A percentile compares a stretch with the other conserved stretches of the same genome.
Conservation (phyloP, 2,329 filamentous ascomycete genomes). For the Hypoxylon sp. region DNA sequence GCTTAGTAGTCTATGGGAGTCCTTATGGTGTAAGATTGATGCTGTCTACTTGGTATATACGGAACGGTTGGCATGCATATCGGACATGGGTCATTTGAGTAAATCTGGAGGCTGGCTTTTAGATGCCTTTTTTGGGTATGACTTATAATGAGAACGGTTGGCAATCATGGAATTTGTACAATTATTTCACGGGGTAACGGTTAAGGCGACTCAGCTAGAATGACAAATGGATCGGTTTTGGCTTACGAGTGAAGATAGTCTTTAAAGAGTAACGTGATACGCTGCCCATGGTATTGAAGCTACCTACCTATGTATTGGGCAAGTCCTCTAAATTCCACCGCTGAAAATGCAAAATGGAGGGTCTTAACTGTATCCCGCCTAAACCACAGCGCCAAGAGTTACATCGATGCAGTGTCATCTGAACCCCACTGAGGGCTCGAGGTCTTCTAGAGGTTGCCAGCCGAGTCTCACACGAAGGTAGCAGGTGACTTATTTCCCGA, state of each 20-base stretch:
- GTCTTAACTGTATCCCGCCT: conserved; percentile 9
- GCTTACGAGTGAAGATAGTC: conserved; percentile 4
- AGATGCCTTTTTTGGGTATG: conserved; percentile 13
- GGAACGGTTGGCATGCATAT: conserved; percentile 12
- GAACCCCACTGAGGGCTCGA: conserved; percentile 8
- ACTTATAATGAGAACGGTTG: conserved; percentile 28
- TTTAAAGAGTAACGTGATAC: neutral
- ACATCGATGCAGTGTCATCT: conserved; percentile 34
- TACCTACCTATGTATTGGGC: neutral
- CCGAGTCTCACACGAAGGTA: conserved; percentile 32
- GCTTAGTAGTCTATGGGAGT: neutral
- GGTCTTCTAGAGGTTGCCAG: conserved; percentile 19
- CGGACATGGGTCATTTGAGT: conserved; percentile 17
- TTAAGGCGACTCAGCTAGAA: conserved; percentile 26
- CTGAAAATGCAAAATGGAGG: neutral
- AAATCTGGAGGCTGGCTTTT: conserved; percentile 9
- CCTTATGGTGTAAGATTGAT: conserved; percentile 25
- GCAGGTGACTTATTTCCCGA: conserved; percentile 39
- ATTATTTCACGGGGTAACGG: conserved; percentile 29
- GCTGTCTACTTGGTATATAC: conserved; percentile 19
- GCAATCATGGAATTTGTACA: conserved; percentile 10
- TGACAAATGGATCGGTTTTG: conserved; percentile 16
- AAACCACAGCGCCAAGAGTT: conserved; percentile 19
- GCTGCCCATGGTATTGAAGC: too few species aligned
- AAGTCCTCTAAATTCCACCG: neutral